A percentile compares a stretch with the other conserved stretches of the same genome.
phyloP scores from a whole-genome alignment of 805 yeast genomes.

The Scheffersomyces stipitis region DNA sequence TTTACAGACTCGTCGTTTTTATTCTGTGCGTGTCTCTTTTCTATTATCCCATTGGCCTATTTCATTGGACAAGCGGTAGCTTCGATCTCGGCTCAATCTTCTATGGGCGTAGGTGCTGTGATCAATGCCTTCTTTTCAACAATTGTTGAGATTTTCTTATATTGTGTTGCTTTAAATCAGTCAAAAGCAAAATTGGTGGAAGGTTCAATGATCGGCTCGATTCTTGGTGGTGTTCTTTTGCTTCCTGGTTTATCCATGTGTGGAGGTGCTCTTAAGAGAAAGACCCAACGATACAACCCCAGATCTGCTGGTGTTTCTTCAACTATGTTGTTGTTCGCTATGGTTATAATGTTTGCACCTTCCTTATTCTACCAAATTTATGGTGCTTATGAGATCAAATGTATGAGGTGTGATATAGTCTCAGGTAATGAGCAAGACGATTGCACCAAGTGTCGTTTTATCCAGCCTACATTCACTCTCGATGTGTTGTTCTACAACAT shows the following conservation, averaged over 20 bases:
- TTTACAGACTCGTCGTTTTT: conserved; percentile 63
- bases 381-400: conserved; percentile 78
- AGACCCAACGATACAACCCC: conserved; percentile 94
- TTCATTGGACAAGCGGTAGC: conserved; percentile 99
- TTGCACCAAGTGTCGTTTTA: conserved; percentile 73
- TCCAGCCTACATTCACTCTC: conserved; percentile 71
- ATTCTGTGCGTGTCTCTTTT: conserved; percentile 73
- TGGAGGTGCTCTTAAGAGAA: conserved; percentile 90
- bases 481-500: conserved; percentile 65
- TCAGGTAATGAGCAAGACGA: conserved; percentile 20
- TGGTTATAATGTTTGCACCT: conserved; percentile 90
- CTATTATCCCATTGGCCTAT: conserved; percentile 92
- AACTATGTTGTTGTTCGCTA: conserved; percentile 89
- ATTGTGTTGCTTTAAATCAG: conserved; percentile 86
- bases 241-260: conserved; percentile 97
- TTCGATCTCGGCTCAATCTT: conserved; percentile 95
- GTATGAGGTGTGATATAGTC: conserved; percentile 52
- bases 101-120: conserved; percentile 98
- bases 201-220: conserved; percentile 93
- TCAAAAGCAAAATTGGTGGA: conserved; percentile 88
- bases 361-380: conserved; percentile 86
- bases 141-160: conserved; percentile 86
- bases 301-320: conserved; percentile 96
- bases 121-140: conserved; percentile 97
- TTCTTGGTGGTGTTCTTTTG: conserved; percentile 85